These are phyloP conservation scores for Metarhizium album DNA, from an alignment of 2,329 filamentous ascomycete species.

Conservation along the genomic window DNA sequence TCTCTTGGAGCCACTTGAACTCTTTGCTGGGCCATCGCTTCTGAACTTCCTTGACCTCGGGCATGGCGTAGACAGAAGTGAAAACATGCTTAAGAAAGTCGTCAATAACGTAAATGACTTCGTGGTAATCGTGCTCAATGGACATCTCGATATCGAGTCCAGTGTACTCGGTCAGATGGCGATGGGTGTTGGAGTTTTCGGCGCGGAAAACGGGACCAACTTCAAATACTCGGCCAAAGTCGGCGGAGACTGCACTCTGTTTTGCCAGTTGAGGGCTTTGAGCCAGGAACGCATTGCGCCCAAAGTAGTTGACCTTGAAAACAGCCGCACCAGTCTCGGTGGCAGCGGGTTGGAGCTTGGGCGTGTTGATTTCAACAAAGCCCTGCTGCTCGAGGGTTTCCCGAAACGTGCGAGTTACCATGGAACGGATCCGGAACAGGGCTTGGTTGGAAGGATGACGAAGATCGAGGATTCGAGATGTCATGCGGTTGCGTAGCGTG, in stretches of 20 bases:
- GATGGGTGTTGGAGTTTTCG: conserved; percentile 91
- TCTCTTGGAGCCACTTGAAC: conserved; percentile 77
- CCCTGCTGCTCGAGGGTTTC: conserved; percentile 59
- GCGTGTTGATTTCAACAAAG: conserved; percentile 90
- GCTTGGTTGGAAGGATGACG: conserved; percentile 79
- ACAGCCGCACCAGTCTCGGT: conserved; percentile 88
- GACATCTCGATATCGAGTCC: conserved; percentile 90
- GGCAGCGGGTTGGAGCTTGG: conserved; percentile 80
- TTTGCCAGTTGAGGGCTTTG: conserved; percentile 89
- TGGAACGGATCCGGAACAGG: conserved; percentile 78
- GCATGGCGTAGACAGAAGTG: conserved; percentile 30
- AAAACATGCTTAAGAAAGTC: conserved; percentile 67
- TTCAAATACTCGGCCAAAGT: conserved; percentile 84
- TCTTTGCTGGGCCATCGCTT: conserved; percentile 79
- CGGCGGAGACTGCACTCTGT: conserved; percentile 83
- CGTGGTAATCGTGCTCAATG: conserved; percentile 80
- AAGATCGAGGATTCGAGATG: conserved; percentile 73
- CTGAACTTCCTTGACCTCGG: conserved; percentile 70
- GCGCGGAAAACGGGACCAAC: conserved; percentile 66
- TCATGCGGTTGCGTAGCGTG: conserved; percentile 54
- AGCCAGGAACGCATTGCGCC: conserved; percentile 73
- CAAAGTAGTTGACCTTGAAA: conserved; percentile 89
- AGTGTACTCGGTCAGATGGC: conserved; percentile 90
- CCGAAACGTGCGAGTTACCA: conserved; percentile 71
- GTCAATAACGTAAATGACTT: conserved; percentile 72